Evolutionary conservation across 768 basidiomycete genomes (phyloP).

Genomic region (Pulveroboletus sp.): DNA sequence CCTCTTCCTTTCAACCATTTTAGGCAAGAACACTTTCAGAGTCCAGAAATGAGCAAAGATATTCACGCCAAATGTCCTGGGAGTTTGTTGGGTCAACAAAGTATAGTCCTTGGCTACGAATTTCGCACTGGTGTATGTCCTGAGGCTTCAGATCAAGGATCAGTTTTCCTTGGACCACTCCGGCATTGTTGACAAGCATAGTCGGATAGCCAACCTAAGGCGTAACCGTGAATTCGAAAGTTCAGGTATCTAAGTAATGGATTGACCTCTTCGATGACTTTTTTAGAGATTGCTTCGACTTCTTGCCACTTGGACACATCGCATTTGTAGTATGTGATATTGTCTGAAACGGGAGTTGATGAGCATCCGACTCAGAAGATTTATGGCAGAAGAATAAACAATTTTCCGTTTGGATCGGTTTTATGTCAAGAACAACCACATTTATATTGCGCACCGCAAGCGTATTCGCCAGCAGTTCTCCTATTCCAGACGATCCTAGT

Average conservation of each 20-base stretch:
- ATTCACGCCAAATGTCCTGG: slow-evolving; percentile 87
- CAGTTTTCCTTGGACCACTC: slow-evolving; percentile 85
- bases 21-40: slow-evolving; percentile 88
- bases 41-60: slow-evolving; percentile 88
- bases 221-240: not conserved
- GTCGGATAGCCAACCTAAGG: slow-evolving; percentile 81
- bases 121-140: slow-evolving; percentile 81
- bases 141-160: slow-evolving; percentile 73
- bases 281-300: slow-evolving; percentile 70
- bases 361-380: not conserved
- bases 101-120: slow-evolving; percentile 38
- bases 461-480: slow-evolving; percentile 83
- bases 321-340: slow-evolving; percentile 83
- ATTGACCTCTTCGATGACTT: slow-evolving; percentile 72
- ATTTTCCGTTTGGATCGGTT: slow-evolving; percentile 72
- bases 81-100: not conserved
- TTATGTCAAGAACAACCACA: slow-evolving; percentile 83
- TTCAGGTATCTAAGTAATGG: not conserved
- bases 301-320: slow-evolving; percentile 89
- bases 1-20: slow-evolving; percentile 67
- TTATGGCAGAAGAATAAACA: slow-evolving; percentile 40
- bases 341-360: slow-evolving; percentile 43
- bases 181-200: slow-evolving; percentile 91
- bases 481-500: slow-evolving; percentile 83
- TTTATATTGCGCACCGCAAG: slow-evolving; percentile 76